Conservation (phyloP, 2,329 filamentous ascomycete species). For the Capronia americana region DNA sequence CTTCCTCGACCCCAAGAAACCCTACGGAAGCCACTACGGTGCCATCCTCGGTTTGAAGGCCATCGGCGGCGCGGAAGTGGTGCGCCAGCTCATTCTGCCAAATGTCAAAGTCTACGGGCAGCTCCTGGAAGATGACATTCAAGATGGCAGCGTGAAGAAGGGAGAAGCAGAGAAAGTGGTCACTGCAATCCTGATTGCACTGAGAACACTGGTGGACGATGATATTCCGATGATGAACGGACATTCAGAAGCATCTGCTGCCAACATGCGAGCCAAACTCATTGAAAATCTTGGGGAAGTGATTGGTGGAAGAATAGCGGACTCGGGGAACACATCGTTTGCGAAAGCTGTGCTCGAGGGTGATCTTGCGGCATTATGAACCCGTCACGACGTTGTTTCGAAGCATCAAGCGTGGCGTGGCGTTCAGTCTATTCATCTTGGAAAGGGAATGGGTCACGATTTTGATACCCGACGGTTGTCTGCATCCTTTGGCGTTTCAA, state of each 20-base stretch:
- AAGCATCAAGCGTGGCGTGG: slow-evolving; percentile 14
- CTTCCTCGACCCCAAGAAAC: slow-evolving; percentile 84
- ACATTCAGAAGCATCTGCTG: slow-evolving; percentile 44
- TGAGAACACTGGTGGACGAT: slow-evolving; percentile 61
- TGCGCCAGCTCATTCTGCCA: slow-evolving; percentile 69
- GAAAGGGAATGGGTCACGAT: slow-evolving; percentile 5
- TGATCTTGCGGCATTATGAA: slow-evolving; percentile 27
- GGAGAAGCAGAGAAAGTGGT: slow-evolving; percentile 68
- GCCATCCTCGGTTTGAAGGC: slow-evolving; percentile 80
- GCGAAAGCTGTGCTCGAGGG: slow-evolving; percentile 48
- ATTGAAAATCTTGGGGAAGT: slow-evolving; percentile 55
- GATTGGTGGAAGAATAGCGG: slow-evolving; percentile 50
- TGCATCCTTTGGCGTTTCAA: slow-evolving; percentile 18
- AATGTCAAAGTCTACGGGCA: slow-evolving; percentile 70
- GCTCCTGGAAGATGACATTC: slow-evolving; percentile 63
- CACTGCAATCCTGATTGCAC: slow-evolving; percentile 60
- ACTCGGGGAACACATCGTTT: slow-evolving; percentile 49
- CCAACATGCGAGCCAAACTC: slow-evolving; percentile 48
- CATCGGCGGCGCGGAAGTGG: slow-evolving; percentile 72
- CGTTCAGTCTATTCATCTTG: neutral
- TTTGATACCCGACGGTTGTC: slow-evolving; percentile 18
- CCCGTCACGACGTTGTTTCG: neutral
- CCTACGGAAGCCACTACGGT: slow-evolving; percentile 85
- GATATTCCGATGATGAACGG: slow-evolving; percentile 50
- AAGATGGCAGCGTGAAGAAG: slow-evolving; percentile 56